These are phyloP conservation scores for Cucurbita ficifolia DNA, from an alignment of 306 rosid genomes.

Conservation along the genomic window DNA sequence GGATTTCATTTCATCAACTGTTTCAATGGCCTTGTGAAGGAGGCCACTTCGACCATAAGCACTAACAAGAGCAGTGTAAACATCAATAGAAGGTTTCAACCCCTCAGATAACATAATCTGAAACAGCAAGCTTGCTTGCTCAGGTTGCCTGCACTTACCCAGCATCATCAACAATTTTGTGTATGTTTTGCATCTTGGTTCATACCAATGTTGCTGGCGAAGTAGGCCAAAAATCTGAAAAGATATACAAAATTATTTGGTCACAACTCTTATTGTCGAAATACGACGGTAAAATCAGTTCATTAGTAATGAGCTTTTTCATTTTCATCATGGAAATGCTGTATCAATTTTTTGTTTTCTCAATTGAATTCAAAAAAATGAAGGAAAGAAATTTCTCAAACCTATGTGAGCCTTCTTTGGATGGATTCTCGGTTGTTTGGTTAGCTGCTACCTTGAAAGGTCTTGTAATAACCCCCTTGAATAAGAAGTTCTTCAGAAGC, in stretches of 20 bases:
- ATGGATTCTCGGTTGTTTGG: not conserved
- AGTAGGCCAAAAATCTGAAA: conserved; percentile 66
- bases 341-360: not conserved
- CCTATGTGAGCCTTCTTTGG: not conserved
- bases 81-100: conserved; percentile 63
- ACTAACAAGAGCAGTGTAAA: conserved; percentile 72
- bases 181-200: conserved; percentile 75
- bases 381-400: not conserved
- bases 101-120: conserved; percentile 72
- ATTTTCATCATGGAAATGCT: not conserved
- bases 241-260: not conserved
- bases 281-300: not conserved
- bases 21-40: conserved; percentile 49
- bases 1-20: conserved; percentile 70
- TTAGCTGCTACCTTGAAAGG: not conserved
- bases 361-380: not conserved
- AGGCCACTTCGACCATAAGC: conserved; percentile 66
- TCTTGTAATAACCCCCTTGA: not conserved
- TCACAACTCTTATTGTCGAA: not conserved
- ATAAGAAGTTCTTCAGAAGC: not conserved
- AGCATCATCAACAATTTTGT: conserved; percentile 70
- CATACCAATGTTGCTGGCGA: conserved; percentile 76
- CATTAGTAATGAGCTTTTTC: not conserved
- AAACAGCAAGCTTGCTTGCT: conserved; percentile 52
- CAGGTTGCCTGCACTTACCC: conserved; percentile 66